A percentile compares a stretch with the other conserved stretches of the same genome.
Conservation (phyloP, 2,329 filamentous ascomycete genomes). For the Fusarium sp. region DNA sequence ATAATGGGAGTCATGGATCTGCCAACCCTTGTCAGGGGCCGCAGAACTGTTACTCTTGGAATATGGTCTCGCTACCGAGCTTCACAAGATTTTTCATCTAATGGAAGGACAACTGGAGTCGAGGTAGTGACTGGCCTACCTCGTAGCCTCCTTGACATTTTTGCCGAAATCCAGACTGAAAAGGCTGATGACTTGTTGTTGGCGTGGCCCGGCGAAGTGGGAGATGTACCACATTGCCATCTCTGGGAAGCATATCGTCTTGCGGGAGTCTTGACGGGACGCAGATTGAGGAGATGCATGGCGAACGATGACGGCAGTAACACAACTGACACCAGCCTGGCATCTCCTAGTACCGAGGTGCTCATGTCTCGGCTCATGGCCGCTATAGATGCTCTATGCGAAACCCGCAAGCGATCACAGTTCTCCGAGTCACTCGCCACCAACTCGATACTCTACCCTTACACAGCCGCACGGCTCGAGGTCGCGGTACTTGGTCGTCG, state of each 20-base stretch:
- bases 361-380: slow-evolving; percentile 42
- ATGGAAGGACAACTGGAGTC: slow-evolving; percentile 10
- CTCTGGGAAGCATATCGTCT: slow-evolving; percentile 46
- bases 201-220: slow-evolving; percentile 42
- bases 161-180: slow-evolving; percentile 28
- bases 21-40: slow-evolving; percentile 33
- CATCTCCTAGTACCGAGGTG: slow-evolving; percentile 9
- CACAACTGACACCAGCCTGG: neutral
- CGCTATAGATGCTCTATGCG: slow-evolving; percentile 38
- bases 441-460: slow-evolving; percentile 45
- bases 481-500: slow-evolving; percentile 28
- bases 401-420: slow-evolving; percentile 14
- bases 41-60: slow-evolving; percentile 15
- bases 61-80: slow-evolving; percentile 24
- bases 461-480: slow-evolving; percentile 42
- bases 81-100: neutral
- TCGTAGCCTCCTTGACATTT: slow-evolving; percentile 42
- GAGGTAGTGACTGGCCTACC: slow-evolving; percentile 45
- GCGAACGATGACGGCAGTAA: neutral
- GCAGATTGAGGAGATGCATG: slow-evolving; percentile 16
- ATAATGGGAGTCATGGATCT: slow-evolving; percentile 38
- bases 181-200: slow-evolving; percentile 32
- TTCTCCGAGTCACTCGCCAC: slow-evolving; percentile 34
- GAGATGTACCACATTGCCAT: slow-evolving; percentile 42
- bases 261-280: slow-evolving; percentile 38